Evolutionary conservation across 192 early-diverging fungal genomes (phyloP).

Genomic region (Backusella liffmaniae): DNA sequence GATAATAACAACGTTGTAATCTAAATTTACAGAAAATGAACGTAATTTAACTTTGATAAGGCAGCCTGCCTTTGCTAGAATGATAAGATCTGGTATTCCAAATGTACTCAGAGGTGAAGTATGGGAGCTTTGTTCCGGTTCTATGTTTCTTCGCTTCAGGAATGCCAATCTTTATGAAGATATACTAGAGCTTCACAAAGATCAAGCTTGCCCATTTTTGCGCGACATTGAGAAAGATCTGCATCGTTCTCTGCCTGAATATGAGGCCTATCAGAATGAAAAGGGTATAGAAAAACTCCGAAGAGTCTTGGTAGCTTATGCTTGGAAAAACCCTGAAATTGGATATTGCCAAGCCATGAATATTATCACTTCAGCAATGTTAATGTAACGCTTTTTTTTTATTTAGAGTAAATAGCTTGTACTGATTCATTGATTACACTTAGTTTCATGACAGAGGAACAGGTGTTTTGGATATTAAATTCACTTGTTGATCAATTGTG

Average conservation of each 20-base stretch:
- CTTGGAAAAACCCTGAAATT: slow-evolving; percentile 84
- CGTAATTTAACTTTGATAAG: slow-evolving; percentile 79
- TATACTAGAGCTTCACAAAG: slow-evolving; percentile 56
- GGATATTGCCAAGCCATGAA: slow-evolving; percentile 99
- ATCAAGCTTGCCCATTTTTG: slow-evolving; percentile 61
- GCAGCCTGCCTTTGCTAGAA: slow-evolving; percentile 70
- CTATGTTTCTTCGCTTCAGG: slow-evolving; percentile 75
- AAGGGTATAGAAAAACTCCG: slow-evolving; percentile 92
- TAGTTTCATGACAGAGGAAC: slow-evolving; percentile 92
- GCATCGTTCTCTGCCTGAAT: slow-evolving; percentile 90
- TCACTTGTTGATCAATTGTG: slow-evolving; percentile 87
- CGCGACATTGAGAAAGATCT: slow-evolving; percentile 93
- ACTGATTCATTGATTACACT: neutral
- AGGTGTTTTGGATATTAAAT: slow-evolving; percentile 96
- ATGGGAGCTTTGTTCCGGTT: slow-evolving; percentile 85
- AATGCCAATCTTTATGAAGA: slow-evolving; percentile 74
- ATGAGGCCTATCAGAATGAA: slow-evolving; percentile 83
- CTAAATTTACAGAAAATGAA: slow-evolving; percentile 58
- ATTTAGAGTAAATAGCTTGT: neutral
- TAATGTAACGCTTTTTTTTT: slow-evolving; percentile 57
- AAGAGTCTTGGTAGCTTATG: slow-evolving; percentile 87
- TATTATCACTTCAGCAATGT: slow-evolving; percentile 90
- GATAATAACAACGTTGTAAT: neutral
- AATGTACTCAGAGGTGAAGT: slow-evolving; percentile 81
- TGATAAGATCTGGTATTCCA: slow-evolving; percentile 81